phyloP scores from a whole-genome alignment of 495 filamentous ascomycete species.

The Paragyromitra xinjiangensis region DNA sequence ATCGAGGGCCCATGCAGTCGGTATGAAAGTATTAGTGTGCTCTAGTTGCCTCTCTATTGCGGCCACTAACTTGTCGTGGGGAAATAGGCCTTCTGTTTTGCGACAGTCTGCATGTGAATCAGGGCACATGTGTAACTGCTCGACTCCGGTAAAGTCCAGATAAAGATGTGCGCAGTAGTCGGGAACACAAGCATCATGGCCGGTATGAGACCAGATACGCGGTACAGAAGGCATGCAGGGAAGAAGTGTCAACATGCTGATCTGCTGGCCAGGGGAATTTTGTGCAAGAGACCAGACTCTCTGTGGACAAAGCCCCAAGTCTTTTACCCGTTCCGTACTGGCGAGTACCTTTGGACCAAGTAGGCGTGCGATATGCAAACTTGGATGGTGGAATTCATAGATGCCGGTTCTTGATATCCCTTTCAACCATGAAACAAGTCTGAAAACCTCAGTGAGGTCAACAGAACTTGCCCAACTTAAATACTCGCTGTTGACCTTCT shows the following conservation, averaged over 20 bases:
- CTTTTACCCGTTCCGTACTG: not conserved
- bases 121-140: slow-evolving; percentile 53
- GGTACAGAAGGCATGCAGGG: slow-evolving; percentile 15
- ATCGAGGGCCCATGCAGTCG: slow-evolving; percentile 37
- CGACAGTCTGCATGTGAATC: slow-evolving; percentile 6
- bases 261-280: slow-evolving; percentile 25
- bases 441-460: slow-evolving; percentile 19
- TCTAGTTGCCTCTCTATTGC: slow-evolving; percentile 8
- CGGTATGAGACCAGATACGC: not conserved
- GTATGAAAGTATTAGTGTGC: slow-evolving; percentile 11
- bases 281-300: slow-evolving; percentile 54
- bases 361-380: slow-evolving; percentile 17
- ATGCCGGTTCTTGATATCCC: slow-evolving; percentile 6
- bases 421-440: slow-evolving; percentile 18
- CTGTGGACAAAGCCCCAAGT: slow-evolving; percentile 52
- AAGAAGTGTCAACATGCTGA: slow-evolving; percentile 20
- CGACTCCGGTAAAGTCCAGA: slow-evolving; percentile 50
- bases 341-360: slow-evolving; percentile 23
- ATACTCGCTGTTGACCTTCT: not conserved
- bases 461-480: slow-evolving; percentile 5
- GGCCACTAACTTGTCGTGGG: slow-evolving; percentile 13
- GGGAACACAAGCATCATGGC: slow-evolving; percentile 41
- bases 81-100: slow-evolving; percentile 21
- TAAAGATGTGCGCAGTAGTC: slow-evolving; percentile 54
- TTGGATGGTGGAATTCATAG: slow-evolving; percentile 21